Evolutionary conservation across 305 asterid genomes (phyloP).

Genomic region (Caryopteris hybrid): DNA sequence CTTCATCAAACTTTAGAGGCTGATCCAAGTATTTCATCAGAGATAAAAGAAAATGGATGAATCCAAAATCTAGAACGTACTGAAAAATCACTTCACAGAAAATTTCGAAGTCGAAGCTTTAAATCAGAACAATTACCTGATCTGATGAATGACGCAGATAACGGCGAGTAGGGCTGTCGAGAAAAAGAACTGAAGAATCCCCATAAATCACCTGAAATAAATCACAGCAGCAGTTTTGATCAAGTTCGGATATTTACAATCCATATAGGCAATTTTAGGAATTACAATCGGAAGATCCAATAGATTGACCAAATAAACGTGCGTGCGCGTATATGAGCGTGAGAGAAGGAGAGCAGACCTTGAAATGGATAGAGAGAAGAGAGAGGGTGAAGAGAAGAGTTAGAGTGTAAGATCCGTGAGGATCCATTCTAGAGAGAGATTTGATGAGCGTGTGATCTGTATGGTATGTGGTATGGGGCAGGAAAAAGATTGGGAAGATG

Average conservation of each 20-base stretch:
- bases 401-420: constrained; percentile 17
- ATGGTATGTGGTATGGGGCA: constrained; percentile 12
- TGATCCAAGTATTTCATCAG: neutral
- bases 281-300: constrained; percentile 20
- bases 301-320: constrained; percentile 10
- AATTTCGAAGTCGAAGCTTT: neutral
- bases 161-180: constrained; percentile 59
- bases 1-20: neutral
- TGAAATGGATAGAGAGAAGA: constrained; percentile 16
- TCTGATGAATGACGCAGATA: constrained; percentile 58
- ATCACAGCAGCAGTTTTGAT: constrained; percentile 5
- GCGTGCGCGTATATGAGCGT: neutral
- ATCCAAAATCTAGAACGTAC: neutral
- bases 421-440: constrained; percentile 36
- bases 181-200: constrained; percentile 56
- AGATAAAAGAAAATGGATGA: neutral
- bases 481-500: constrained; percentile 21
- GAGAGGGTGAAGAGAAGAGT: constrained; percentile 22
- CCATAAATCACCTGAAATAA: constrained; percentile 49
- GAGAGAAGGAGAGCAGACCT: constrained; percentile 24
- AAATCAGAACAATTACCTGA: constrained; percentile 38
- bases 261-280: neutral
- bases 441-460: constrained; percentile 31
- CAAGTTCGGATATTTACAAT: neutral
- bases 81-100: neutral